Evolutionary conservation across 139 green algal genomes (phyloP), one percentile per base, ranked within the genome.

Genomic region (Parachlorella kessleri): DNA sequence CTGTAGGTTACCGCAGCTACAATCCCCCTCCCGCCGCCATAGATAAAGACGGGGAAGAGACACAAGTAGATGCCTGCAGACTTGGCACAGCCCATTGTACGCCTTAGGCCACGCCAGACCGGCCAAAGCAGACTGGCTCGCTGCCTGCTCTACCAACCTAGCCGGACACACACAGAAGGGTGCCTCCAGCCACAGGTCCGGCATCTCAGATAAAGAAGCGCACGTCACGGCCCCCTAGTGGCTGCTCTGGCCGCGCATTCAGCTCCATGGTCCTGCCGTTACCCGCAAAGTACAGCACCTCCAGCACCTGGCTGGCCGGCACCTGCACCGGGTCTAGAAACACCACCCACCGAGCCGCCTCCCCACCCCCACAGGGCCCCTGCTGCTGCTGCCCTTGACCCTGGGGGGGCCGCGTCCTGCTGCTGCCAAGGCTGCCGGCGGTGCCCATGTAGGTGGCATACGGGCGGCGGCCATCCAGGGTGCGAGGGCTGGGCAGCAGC

Each of bases 371-470:
- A n/a, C n/a, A n/a, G n/a, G n/a, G 74, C 72, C 74, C 74, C 72
- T 66, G 66, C 75, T 48, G 32, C 41, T 68, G 42, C 75, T 81
- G 75, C 75, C 98, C 1, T 92, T 91, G 2, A 94, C 93, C 8
- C 94, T 98, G 30, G 94, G 98, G 26, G 98, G 85, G 9, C 89
- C 94, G 42, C 94, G 93, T 14, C 72, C 70, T 55, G 55, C 36
- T 67, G 59, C 24, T 67, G 30, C 32, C 6, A n/a, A n/a, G 18
- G 59, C 6, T 24, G 6, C 59, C 23, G 6, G 38, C 7, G 23
- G 24, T 38, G 30, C 4, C 38, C 64, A 53, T 78, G 84, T 98
- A 98, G 77, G 84, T 78, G 3, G 94, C 73, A 77, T 89, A 95
- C 6, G 74, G 75, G 38, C 70, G 72, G 35, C 32, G 35, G 33